Evolutionary conservation across 768 basidiomycete genomes (phyloP).

Genomic region (Leucosporidium creatinivorum): DNA sequence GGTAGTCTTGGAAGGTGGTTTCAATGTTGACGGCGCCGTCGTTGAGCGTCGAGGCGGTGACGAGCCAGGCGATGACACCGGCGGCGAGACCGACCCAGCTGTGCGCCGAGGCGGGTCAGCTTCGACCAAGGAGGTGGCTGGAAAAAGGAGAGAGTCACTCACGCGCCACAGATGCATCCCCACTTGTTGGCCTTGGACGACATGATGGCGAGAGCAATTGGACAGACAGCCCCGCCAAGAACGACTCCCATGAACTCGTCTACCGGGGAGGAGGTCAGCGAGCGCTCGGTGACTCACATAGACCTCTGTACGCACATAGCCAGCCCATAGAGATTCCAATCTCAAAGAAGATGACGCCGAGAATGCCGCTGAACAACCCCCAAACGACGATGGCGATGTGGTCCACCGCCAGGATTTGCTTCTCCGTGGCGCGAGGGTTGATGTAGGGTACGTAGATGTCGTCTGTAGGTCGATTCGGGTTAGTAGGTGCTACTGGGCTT

Average conservation of each 20-base stretch:
- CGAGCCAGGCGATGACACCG: constrained; percentile 69
- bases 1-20: constrained; percentile 43
- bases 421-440: constrained; percentile 67
- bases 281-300: no score
- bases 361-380: constrained; percentile 60
- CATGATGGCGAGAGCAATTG: constrained; percentile 42
- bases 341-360: constrained; percentile 62
- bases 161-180: constrained; percentile 64
- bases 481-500: no score
- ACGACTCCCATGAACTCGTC: constrained; percentile 52
- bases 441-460: constrained; percentile 50
- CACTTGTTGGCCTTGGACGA: constrained; percentile 79
- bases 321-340: constrained; percentile 30
- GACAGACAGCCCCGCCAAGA: constrained; percentile 68
- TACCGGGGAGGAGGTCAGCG: background rate
- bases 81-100: background rate
- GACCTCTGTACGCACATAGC: background rate
- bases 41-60: constrained; percentile 66
- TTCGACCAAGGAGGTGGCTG: no score
- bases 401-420: constrained; percentile 37
- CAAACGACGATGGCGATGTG: constrained; percentile 35
- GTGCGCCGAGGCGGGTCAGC: no score
- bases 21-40: constrained; percentile 62
- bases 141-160: no score
- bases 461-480: background rate